phyloP scores from a whole-genome alignment of 768 basidiomycete species.

The Agrocybe praecox region DNA sequence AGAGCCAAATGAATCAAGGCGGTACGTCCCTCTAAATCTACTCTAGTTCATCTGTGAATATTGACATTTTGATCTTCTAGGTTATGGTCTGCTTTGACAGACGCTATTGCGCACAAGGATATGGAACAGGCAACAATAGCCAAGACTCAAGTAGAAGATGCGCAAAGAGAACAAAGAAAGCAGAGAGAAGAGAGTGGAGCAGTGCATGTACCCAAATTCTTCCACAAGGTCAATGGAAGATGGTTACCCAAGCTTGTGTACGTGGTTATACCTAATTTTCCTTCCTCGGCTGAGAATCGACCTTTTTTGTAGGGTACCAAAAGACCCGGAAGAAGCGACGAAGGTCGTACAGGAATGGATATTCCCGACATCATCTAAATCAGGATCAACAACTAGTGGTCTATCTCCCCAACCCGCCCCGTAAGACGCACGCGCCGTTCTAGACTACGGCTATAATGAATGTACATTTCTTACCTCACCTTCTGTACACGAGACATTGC shows the following conservation, averaged over 20 bases:
- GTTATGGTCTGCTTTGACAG: slow-evolving; percentile 83
- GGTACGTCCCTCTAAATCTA: slow-evolving; percentile 39
- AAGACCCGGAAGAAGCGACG: slow-evolving; percentile 67
- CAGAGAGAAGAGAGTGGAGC: slow-evolving; percentile 74
- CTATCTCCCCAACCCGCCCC: slow-evolving; percentile 9
- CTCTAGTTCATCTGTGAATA: not conserved
- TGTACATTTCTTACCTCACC: slow-evolving; percentile 2
- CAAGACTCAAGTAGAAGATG: slow-evolving; percentile 89
- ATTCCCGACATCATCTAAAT: slow-evolving; percentile 40
- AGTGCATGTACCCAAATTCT: slow-evolving; percentile 77
- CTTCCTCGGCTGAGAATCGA: slow-evolving; percentile 1
- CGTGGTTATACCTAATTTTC: slow-evolving; percentile 25
- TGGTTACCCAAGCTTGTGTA: slow-evolving; percentile 84
- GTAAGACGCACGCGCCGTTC: not conserved
- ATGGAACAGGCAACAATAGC: slow-evolving; percentile 94
- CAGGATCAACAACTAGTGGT: slow-evolving; percentile 5
- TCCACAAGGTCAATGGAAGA: slow-evolving; percentile 71
- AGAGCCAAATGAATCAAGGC: slow-evolving; percentile 86
- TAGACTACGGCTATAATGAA: slow-evolving; percentile 6
- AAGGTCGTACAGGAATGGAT: slow-evolving; percentile 79
- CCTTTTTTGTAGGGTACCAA: slow-evolving; percentile 57
- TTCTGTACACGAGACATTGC: slow-evolving; percentile 5
- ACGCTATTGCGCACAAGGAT: slow-evolving; percentile 83
- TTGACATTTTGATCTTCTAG: slow-evolving; percentile 32
- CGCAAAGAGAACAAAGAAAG: slow-evolving; percentile 81